Percentiles rank a stretch among this genome's conserved stretches.
Conservation (phyloP, 75 land plant species). For the Selaginella tamariscina region DNA sequence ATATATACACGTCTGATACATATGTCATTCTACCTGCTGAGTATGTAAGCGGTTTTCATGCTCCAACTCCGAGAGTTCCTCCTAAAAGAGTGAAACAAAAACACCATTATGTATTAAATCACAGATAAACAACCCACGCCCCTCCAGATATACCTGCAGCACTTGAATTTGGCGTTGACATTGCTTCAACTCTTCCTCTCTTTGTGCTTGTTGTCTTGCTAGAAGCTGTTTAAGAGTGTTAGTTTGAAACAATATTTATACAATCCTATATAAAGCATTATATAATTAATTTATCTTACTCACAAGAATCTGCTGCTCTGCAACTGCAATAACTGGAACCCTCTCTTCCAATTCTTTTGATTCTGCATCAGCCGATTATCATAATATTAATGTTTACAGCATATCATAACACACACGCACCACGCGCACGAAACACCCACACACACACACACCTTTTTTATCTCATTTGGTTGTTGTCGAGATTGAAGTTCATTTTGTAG, state of each 20-base stretch:
- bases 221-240: conserved; percentile 33
- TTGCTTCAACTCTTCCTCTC: conserved; percentile 87
- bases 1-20: neutral
- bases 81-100: too few species aligned
- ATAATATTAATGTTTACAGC: neutral
- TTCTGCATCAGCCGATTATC: conserved; percentile 18
- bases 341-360: conserved; percentile 29
- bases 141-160: conserved; percentile 42
- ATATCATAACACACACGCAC: neutral
- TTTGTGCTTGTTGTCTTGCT: conserved; percentile 97
- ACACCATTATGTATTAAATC: neutral
- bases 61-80: conserved; percentile 88
- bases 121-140: neutral
- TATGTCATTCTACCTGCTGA: conserved; percentile 47
- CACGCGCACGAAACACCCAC: neutral
- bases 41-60: conserved; percentile 86
- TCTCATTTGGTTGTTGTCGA: neutral
- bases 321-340: conserved; percentile 29
- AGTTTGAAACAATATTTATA: neutral
- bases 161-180: conserved; percentile 90
- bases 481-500: conserved; percentile 27
- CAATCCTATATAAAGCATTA: neutral
- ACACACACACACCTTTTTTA: conserved; percentile 2
- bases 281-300: too few species aligned
- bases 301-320: conserved; percentile 96